Conservation (phyloP, 2,329 filamentous ascomycete species). For the Xylariomycetidae sp. region DNA sequence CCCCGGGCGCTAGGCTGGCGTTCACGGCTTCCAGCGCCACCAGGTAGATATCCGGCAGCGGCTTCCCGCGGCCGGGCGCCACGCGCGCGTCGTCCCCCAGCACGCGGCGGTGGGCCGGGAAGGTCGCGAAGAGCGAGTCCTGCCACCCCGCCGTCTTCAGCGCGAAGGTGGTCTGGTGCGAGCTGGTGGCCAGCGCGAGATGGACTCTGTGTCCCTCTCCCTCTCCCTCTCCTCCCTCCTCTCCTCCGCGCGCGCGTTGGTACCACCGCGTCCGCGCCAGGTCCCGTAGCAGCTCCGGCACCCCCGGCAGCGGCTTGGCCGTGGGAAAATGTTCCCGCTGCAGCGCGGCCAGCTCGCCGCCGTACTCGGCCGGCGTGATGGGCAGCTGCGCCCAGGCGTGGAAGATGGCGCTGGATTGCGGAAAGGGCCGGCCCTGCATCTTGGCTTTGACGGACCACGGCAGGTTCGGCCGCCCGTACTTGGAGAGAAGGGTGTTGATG, state of each 20-base stretch:
- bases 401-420: slow-evolving; percentile 48
- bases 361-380: slow-evolving; percentile 64
- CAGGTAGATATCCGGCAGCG: slow-evolving; percentile 88
- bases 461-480: slow-evolving; percentile 67
- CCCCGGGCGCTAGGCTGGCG: slow-evolving; percentile 56
- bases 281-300: slow-evolving; percentile 58
- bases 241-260: slow-evolving; percentile 26
- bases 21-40: slow-evolving; percentile 84
- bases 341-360: slow-evolving; percentile 49
- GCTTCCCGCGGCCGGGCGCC: slow-evolving; percentile 76
- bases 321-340: slow-evolving; percentile 68
- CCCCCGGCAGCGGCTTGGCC: slow-evolving; percentile 73
- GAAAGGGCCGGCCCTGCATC: slow-evolving; percentile 56
- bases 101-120: slow-evolving; percentile 65
- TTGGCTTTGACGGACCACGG: slow-evolving; percentile 94
- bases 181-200: slow-evolving; percentile 82
- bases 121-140: slow-evolving; percentile 57
- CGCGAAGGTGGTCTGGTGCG: slow-evolving; percentile 63
- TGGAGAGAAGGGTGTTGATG: slow-evolving; percentile 74
- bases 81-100: slow-evolving; percentile 83
- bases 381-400: slow-evolving; percentile 82
- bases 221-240: slow-evolving; percentile 26
- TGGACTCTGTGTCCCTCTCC: slow-evolving; percentile 48
- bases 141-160: slow-evolving; percentile 65
- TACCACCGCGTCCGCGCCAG: slow-evolving; percentile 50